These are phyloP conservation scores for Triticum turgidum DNA, from an alignment of 176 grass and related monocot genomes.

Conservation along the genomic window DNA sequence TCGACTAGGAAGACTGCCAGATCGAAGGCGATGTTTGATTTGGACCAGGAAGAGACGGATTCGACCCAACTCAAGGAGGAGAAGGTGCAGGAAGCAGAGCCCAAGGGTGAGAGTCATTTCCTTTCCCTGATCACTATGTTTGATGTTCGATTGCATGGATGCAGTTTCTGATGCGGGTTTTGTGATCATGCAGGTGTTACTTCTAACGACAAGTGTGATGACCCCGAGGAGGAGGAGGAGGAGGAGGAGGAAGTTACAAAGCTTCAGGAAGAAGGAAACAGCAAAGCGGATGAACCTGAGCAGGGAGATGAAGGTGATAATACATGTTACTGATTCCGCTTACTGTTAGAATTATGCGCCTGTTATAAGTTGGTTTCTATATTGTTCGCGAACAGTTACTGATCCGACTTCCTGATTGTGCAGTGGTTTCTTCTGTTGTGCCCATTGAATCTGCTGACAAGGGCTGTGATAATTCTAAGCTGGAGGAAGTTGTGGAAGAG, in stretches of 20 bases:
- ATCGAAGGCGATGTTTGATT: conserved; percentile 26
- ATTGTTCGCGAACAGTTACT: not conserved
- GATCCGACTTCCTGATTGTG: not conserved
- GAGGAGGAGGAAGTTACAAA: conserved; percentile 13
- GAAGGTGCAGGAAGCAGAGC: conserved; percentile 24
- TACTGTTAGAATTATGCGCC: not conserved
- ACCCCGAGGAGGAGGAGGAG: not conserved
- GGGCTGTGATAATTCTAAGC: not conserved
- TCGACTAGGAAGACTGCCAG: conserved; percentile 11
- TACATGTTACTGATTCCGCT: not conserved
- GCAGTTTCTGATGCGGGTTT: not conserved
- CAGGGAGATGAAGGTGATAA: conserved; percentile 37
- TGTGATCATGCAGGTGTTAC: not conserved
- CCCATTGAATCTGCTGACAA: not conserved
- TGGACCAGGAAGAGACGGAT: conserved; percentile 40
- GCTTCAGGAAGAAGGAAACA: conserved; percentile 6
- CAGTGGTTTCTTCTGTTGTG: conserved; percentile 29
- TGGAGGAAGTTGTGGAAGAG: not conserved
- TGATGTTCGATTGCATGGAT: not conserved
- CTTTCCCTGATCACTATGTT: not conserved
- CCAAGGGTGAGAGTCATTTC: conserved; percentile 28
- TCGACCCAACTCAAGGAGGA: not conserved
- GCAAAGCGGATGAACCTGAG: conserved; percentile 28
- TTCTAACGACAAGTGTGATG: conserved; percentile 33
- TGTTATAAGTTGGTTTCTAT: not conserved